Percentiles rank a stretch among this genome's conserved stretches.
These are phyloP conservation scores for Penicillium robsamsonii DNA, from an alignment of 495 filamentous ascomycete genomes.

Conservation along the genomic window DNA sequence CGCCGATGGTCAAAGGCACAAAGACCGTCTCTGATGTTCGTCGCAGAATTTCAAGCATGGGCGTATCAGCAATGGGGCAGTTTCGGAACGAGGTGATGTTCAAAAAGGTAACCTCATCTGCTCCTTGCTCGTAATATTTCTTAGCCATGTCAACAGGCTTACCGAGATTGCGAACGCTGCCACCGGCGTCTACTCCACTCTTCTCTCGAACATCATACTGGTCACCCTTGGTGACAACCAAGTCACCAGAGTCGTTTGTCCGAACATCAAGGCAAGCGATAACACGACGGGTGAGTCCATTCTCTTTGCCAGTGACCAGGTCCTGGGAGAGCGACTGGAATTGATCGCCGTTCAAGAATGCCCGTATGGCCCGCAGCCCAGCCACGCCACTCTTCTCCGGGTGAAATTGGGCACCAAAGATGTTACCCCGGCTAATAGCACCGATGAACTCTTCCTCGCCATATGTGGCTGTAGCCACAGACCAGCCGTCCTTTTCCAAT, in stretches of 20 bases:
- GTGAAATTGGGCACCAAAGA: constrained; percentile 94
- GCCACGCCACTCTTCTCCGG: constrained; percentile 95
- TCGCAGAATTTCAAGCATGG: constrained; percentile 92
- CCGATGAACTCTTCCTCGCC: constrained; percentile 90
- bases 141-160: constrained; percentile 94
- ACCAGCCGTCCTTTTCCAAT: constrained; percentile 78
- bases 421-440: constrained; percentile 76
- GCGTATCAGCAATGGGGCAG: constrained; percentile 84
- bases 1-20: constrained; percentile 94
- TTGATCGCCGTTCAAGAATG: constrained; percentile 71
- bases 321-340: constrained; percentile 43
- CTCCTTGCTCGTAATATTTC: constrained; percentile 94
- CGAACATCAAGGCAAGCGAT: constrained; percentile 97
- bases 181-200: constrained; percentile 50
- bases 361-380: constrained; percentile 75
- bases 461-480: constrained; percentile 82
- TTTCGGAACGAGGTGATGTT: constrained; percentile 98
- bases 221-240: constrained; percentile 97
- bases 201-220: constrained; percentile 99
- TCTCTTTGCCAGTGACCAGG: constrained; percentile 28
- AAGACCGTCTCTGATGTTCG: constrained; percentile 88
- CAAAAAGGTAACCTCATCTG: constrained; percentile 93
- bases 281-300: constrained; percentile 81
- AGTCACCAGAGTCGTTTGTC: constrained; percentile 90
- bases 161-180: constrained; percentile 85